These are phyloP conservation scores for Ustilago trichophora DNA, from an alignment of 1,284 basidiomycete species.

Conservation along the genomic window DNA sequence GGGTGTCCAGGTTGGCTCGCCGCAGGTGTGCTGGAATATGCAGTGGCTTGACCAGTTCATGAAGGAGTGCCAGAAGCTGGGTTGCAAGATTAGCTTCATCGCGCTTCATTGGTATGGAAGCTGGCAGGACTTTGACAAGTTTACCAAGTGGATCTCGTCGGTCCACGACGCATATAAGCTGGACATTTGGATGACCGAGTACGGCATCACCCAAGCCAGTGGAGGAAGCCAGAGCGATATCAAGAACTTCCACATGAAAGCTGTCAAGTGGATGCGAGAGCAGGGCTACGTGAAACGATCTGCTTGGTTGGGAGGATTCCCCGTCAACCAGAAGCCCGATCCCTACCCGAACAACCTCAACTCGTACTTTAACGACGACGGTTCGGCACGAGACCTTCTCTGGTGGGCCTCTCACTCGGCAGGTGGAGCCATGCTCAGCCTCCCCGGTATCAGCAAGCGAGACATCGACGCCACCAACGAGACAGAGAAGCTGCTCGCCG, in stretches of 20 bases:
- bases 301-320: constrained; percentile 61
- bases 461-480: neutral
- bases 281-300: constrained; percentile 54
- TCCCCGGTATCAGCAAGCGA: constrained; percentile 17
- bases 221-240: constrained; percentile 42
- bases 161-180: constrained; percentile 44
- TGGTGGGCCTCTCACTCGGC: constrained; percentile 22
- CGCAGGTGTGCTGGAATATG: constrained; percentile 62
- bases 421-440: constrained; percentile 9
- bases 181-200: constrained; percentile 64
- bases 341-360: constrained; percentile 50
- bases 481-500: neutral
- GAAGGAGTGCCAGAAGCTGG: constrained; percentile 44
- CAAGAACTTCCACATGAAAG: constrained; percentile 45
- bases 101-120: constrained; percentile 65
- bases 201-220: constrained; percentile 52
- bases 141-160: constrained; percentile 50
- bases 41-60: constrained; percentile 60
- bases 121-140: constrained; percentile 50
- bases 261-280: constrained; percentile 47
- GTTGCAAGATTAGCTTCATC: constrained; percentile 56
- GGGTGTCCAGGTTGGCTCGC: constrained; percentile 56
- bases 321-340: constrained; percentile 54
- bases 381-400: constrained; percentile 24
- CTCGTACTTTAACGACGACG: constrained; percentile 56